A percentile compares a stretch with the other conserved stretches of the same genome.
Evolutionary conservation across 2,329 filamentous ascomycete genomes (phyloP).

Genomic region (Colletotrichum sp.): DNA sequence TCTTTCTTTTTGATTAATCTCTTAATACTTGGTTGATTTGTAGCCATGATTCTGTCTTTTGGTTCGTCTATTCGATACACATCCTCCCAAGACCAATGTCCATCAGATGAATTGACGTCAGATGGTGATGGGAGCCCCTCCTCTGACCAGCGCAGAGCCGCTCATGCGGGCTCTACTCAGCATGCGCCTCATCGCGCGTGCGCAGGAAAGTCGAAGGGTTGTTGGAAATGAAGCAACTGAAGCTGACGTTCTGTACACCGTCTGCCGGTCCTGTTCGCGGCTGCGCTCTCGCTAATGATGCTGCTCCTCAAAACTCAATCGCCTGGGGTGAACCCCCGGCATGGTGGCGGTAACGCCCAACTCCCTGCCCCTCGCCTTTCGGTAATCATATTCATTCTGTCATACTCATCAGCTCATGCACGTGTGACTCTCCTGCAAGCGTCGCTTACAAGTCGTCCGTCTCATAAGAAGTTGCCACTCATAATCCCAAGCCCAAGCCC

Average conservation of each 20-base stretch:
- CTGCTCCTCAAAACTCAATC: background rate
- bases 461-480: background rate
- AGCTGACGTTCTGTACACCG: background rate
- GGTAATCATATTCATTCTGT: background rate
- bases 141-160: background rate
- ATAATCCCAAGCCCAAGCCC: background rate
- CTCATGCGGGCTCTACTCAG: background rate
- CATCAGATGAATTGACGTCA: background rate
- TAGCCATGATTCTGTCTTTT: background rate
- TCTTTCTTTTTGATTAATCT: background rate
- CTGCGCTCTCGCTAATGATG: background rate
- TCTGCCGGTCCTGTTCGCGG: background rate
- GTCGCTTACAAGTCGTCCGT: constrained; percentile 3
- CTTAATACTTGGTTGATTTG: background rate
- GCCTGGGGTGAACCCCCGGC: background rate
- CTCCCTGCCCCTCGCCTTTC: background rate
- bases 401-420: background rate
- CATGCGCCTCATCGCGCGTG: background rate
- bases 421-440: accelerated
- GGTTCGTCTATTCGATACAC: background rate
- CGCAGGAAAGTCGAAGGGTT: background rate
- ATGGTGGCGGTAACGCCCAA: background rate
- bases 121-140: background rate
- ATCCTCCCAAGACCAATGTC: background rate
- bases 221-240: too few relatives aligned